Evolutionary conservation across 768 basidiomycete species (phyloP).

Genomic region (Amanita pallidorosea): DNA sequence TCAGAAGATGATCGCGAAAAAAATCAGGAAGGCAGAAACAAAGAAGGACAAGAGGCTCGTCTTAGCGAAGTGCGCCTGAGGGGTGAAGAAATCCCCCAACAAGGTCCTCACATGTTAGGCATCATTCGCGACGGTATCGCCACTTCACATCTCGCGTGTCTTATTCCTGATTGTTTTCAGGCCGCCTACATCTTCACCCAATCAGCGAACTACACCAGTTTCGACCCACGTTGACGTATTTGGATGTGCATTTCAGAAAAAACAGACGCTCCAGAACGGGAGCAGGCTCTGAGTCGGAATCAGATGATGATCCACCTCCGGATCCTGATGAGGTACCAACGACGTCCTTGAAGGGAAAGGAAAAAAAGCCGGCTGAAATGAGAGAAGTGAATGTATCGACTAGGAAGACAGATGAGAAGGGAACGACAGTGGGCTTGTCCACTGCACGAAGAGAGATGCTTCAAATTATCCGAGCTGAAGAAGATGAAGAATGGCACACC

Average conservation of each 20-base stretch:
- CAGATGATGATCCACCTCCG: slow-evolving; percentile 69
- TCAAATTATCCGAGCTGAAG: slow-evolving; percentile 58
- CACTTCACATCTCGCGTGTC: neutral
- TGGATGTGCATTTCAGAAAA: slow-evolving; percentile 64
- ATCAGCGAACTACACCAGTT: slow-evolving; percentile 73
- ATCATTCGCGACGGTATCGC: slow-evolving; percentile 58
- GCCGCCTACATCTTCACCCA: slow-evolving; percentile 68
- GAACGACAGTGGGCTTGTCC: slow-evolving; percentile 45
- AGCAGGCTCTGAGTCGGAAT: slow-evolving; percentile 56
- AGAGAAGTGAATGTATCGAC: slow-evolving; percentile 74
- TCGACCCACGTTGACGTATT: slow-evolving; percentile 72
- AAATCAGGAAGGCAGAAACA: slow-evolving; percentile 45
- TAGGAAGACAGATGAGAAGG: slow-evolving; percentile 58
- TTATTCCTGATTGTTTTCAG: slow-evolving; percentile 23
- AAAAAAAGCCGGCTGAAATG: slow-evolving; percentile 52
- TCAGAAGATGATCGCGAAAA: slow-evolving; percentile 71
- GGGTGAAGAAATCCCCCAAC: slow-evolving; percentile 61
- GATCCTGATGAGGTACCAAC: slow-evolving; percentile 60
- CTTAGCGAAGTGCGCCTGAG: slow-evolving; percentile 60
- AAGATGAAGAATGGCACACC: slow-evolving; percentile 69
- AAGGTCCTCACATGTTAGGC: slow-evolving; percentile 66
- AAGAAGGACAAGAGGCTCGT: slow-evolving; percentile 45
- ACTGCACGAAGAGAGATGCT: slow-evolving; percentile 69
- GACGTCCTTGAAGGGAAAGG: slow-evolving; percentile 41
- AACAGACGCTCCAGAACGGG: slow-evolving; percentile 31